Base-by-base conservation (phyloP, 1,284 basidiomycete species). In the Trichosporon faecale region DNA sequence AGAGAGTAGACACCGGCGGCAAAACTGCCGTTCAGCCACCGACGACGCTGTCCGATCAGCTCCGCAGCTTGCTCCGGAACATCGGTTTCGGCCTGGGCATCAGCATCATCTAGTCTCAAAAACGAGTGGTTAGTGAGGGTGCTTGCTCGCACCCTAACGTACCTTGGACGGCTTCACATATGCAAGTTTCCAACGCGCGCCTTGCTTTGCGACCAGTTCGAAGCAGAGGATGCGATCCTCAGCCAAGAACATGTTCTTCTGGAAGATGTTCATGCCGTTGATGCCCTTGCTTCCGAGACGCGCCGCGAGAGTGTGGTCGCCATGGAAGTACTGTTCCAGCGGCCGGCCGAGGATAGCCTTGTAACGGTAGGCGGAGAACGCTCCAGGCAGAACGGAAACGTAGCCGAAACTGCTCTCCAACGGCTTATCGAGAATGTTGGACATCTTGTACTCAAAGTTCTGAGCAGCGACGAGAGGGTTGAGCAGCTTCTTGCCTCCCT, bases 191-290 rank as follows among this genome's bases (percentile, higher is more conserved):
- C 96, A 98, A 72, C 87, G 86, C 75, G 93, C 91, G 63, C 88
- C 87, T 3, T 88, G 90, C 83, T 98, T 98, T 29, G 95, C 94
- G 25, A 95, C 95, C 63, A 98, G 87, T 84, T 98, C 95, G 84
- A 98, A 98, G 84, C 95, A 98, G 37, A 98, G 87, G 74, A 98
- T 98, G 35, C 91, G 91, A 87, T 95, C 94, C 84, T 95, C 94
- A 66, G 94, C 95, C 83, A 98, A 74, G 78, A 86, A 87, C 84
- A 86, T 95, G 86, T 95, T 95, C 85, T 87, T 86, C 64, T 93
- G 95, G 85, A 98, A 98, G 78, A 99, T 99, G 82, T 91, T 91
- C 96, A 98, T 98, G 40, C 95, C 94, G 75, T 97, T 91, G 97
- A 91, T 84, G 35, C 95, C 96, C 85, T 98, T 97, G 55, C 90